Evolutionary conservation across 768 basidiomycete genomes (phyloP), one percentile per base, ranked within the genome.

Genomic region (Tricholoma bakamatsutake): DNA sequence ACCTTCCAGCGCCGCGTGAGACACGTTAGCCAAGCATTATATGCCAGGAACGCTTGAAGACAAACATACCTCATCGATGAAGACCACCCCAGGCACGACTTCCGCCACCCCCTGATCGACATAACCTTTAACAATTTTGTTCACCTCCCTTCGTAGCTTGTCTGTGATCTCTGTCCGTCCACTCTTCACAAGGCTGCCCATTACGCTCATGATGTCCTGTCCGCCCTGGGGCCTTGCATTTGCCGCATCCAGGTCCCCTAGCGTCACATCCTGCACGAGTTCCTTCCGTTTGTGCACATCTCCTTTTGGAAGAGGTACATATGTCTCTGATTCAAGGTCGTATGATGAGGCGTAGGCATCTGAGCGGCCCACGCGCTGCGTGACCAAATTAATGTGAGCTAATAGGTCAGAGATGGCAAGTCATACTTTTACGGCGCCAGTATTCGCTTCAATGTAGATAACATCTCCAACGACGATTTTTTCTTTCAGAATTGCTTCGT

Each of bases 21-120:
- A 54, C 12, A 33, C 15, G 39, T 61, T 52, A 65, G 37, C 53
- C 42, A 17, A 39, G 21, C 31, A 35, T 31, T 39, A 48, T 27
- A 58, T 21, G 43, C 31, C 18, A 15, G 5, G 35, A 13, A 48
- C 50, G 55, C 39, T 27, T 47, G 21, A 50, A 33, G 50, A 28
- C 15, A 34, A 5, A 65, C 80, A 56, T 62, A 97, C 96, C 83
- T 99, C 97, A 68, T 98, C 97, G 58, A 99, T 95, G 71, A 99
- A 99, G 12, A 98, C 87, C 4, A 99, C 96, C 3, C 97, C 97
- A 8, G 97, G 97, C 1, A 99, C 89, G 21, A 98, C 85, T 72
- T 99, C 97, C 10, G 97, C 97, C 3, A 98, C 93, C 31, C 96
- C 96, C 69, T 98, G 95, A 65, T 98, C 96, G 34, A 98, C 96